A percentile compares a stretch with the other conserved stretches of the same genome.
Evolutionary conservation across 352 stramenopile species (phyloP).

Genomic region (Phytophthora nicotianae): DNA sequence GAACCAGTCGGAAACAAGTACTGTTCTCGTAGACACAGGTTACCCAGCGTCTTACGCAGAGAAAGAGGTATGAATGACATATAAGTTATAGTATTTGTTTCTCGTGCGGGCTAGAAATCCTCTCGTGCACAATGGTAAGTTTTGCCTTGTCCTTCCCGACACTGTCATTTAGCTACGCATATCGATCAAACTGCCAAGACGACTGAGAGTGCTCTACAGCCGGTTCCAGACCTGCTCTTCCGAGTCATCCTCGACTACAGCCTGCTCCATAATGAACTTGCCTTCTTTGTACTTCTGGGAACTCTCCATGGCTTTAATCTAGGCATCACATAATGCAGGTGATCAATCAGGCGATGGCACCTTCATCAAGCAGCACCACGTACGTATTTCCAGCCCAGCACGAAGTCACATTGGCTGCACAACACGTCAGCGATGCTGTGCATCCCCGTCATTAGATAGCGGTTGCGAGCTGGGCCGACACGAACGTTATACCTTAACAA

Average conservation of each 20-base stretch:
- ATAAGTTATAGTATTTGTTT: constrained; percentile 51
- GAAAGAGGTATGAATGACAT: constrained; percentile 44
- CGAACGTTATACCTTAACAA: constrained; percentile 69
- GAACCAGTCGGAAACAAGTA: constrained; percentile 8
- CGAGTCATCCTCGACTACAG: constrained; percentile 69
- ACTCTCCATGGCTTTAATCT: constrained; percentile 81
- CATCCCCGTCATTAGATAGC: constrained; percentile 83
- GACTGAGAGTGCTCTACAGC: constrained; percentile 14
- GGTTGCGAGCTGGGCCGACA: constrained; percentile 58
- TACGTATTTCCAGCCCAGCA: constrained; percentile 89
- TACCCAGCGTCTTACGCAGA: constrained; percentile 17
- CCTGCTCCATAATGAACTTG: constrained; percentile 84
- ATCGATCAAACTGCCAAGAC: constrained; percentile 5
- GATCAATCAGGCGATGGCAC: background rate
- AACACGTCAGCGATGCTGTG: constrained; percentile 78
- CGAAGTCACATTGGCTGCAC: constrained; percentile 61
- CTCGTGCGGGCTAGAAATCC: constrained; percentile 20
- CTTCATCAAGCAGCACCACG: constrained; percentile 5
- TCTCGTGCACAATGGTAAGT: constrained; percentile 35
- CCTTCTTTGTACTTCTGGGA: constrained; percentile 89
- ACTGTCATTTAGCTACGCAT: constrained; percentile 19
- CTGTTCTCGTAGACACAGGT: background rate
- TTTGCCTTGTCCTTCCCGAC: constrained; percentile 17
- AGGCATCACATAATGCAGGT: constrained; percentile 7
- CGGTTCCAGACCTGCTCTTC: constrained; percentile 59